Conservation (phyloP, 106 monocot genomes). For the Platanthera zijinensis region DNA sequence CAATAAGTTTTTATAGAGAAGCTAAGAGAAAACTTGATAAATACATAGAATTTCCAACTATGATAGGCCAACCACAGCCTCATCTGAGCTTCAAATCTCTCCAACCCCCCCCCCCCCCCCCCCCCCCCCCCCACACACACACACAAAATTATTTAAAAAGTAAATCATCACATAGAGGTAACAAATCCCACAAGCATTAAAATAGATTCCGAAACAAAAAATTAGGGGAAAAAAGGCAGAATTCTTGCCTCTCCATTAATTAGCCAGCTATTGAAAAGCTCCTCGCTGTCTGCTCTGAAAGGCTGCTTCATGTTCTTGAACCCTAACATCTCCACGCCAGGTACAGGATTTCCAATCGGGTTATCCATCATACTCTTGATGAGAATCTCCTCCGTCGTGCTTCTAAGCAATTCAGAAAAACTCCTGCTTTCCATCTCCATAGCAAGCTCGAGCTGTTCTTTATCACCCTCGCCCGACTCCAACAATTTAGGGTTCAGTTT, state of each 20-base stretch:
- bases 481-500: background rate
- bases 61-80: background rate
- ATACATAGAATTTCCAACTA: background rate
- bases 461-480: background rate
- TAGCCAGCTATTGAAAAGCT: constrained; percentile 44
- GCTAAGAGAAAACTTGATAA: background rate
- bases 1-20: background rate
- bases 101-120: background rate
- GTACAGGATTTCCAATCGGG: constrained; percentile 23
- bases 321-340: constrained; percentile 46
- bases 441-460: background rate
- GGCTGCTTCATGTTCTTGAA: constrained; percentile 37
- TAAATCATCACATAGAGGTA: background rate
- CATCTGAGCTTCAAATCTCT: constrained; percentile 2
- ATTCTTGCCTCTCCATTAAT: constrained; percentile 45
- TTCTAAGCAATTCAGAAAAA: constrained; percentile 35
- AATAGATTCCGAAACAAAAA: background rate
- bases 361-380: constrained; percentile 40
- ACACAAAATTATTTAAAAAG: background rate
- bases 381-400: constrained; percentile 38
- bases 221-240: background rate
- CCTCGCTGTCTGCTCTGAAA: constrained; percentile 37
- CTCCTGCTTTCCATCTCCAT: constrained; percentile 41
- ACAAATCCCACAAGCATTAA: background rate
- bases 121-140: too few relatives aligned